These are phyloP conservation scores for Aureobasidium subglaciale DNA, from an alignment of 2,329 filamentous ascomycete species.

Conservation along the genomic window DNA sequence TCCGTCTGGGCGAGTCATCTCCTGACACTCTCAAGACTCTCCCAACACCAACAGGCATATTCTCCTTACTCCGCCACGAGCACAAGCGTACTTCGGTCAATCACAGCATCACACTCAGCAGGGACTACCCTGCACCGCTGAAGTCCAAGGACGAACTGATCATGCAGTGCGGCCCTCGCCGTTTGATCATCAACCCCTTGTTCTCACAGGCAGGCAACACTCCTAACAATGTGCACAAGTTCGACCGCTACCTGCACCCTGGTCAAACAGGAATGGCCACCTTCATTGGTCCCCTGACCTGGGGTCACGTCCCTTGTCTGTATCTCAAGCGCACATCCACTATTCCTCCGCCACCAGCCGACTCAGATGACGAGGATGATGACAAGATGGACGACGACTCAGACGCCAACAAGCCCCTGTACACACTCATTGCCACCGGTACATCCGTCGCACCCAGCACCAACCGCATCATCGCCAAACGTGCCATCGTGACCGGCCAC, in stretches of 20 bases:
- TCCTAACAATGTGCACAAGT: constrained; percentile 96
- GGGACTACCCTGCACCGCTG: constrained; percentile 66
- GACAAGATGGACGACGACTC: constrained; percentile 23
- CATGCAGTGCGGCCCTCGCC: constrained; percentile 80
- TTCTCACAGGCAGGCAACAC: constrained; percentile 87
- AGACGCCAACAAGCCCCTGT: background rate
- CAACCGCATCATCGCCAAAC: constrained; percentile 79
- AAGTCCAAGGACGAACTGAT: constrained; percentile 90
- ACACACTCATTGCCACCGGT: constrained; percentile 71
- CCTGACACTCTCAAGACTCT: constrained; percentile 45
- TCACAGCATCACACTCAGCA: constrained; percentile 78
- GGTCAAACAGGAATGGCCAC: constrained; percentile 83
- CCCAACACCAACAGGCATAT: constrained; percentile 61
- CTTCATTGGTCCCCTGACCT: constrained; percentile 84
- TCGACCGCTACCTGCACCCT: constrained; percentile 83
- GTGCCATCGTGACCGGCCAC: constrained; percentile 87
- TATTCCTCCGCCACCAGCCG: constrained; percentile 37
- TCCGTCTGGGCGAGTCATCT: constrained; percentile 48
- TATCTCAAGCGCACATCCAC: constrained; percentile 65
- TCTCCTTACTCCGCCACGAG: constrained; percentile 86
- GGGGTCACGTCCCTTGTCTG: constrained; percentile 83
- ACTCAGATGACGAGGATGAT: constrained; percentile 36
- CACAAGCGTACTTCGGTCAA: constrained; percentile 89
- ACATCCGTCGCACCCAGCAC: constrained; percentile 73
- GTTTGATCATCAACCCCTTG: constrained; percentile 80